These are phyloP conservation scores for Lichtheimia hyalospora DNA, from an alignment of 371 early-diverging fungal genomes.

Conservation along the genomic window DNA sequence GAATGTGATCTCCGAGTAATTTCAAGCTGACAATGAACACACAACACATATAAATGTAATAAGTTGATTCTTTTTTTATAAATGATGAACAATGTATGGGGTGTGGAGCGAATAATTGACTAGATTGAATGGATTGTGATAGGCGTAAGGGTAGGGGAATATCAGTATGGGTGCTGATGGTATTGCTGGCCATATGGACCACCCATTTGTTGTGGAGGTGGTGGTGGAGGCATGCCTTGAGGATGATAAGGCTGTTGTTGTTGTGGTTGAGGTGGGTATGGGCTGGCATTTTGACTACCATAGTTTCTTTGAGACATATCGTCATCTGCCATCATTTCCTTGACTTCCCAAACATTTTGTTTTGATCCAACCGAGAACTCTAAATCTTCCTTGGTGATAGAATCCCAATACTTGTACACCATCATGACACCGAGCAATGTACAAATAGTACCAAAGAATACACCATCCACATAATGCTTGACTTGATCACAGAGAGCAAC, in stretches of 20 bases:
- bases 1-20: too few species aligned
- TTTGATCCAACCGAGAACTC: constrained; percentile 91
- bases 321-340: constrained; percentile 64
- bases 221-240: constrained; percentile 12
- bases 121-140: neutral
- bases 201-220: constrained; percentile 15
- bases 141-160: neutral
- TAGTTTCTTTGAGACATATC: constrained; percentile 20
- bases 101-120: neutral
- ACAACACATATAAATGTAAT: too few species aligned
- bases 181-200: constrained; percentile 22
- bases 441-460: constrained; percentile 89
- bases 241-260: constrained; percentile 20
- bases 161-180: constrained; percentile 15
- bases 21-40: too few species aligned
- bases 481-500: constrained; percentile 74
- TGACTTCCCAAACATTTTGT: constrained; percentile 87
- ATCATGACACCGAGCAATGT: constrained; percentile 94
- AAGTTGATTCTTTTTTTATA: too few species aligned
- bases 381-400: constrained; percentile 93
- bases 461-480: constrained; percentile 92
- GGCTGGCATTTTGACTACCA: constrained; percentile 1
- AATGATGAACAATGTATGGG: too few species aligned
- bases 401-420: constrained; percentile 98
- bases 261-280: constrained; percentile 11